A percentile compares a stretch with the other conserved stretches of the same genome.
These are phyloP conservation scores for Tetrapisispora fleetii DNA, from an alignment of 805 yeast genomes.

Conservation along the genomic window DNA sequence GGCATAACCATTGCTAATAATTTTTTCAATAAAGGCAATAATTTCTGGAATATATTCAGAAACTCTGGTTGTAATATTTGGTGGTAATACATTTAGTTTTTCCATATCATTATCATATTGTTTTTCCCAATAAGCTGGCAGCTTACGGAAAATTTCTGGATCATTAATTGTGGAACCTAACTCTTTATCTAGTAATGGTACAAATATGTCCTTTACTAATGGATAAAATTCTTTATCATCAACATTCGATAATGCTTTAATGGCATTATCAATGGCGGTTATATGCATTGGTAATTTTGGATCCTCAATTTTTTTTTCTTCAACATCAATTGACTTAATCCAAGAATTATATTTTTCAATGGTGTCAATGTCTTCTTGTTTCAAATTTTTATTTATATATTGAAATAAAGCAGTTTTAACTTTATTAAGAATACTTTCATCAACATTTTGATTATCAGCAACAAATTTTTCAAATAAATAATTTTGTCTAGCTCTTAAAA, in stretches of 20 bases:
- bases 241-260: slow-evolving; percentile 22
- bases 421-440: slow-evolving; percentile 29
- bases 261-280: slow-evolving; percentile 52
- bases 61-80: slow-evolving; percentile 84
- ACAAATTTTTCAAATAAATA: slow-evolving; percentile 61
- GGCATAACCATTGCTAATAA: slow-evolving; percentile 74
- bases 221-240: slow-evolving; percentile 35
- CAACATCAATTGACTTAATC: slow-evolving; percentile 40
- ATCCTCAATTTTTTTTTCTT: slow-evolving; percentile 40
- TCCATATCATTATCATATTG: slow-evolving; percentile 81
- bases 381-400: slow-evolving; percentile 48
- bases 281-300: slow-evolving; percentile 87
- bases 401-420: slow-evolving; percentile 36
- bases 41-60: slow-evolving; percentile 94
- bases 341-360: slow-evolving; percentile 39
- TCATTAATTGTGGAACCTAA: slow-evolving; percentile 73
- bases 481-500: slow-evolving; percentile 85
- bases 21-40: slow-evolving; percentile 62
- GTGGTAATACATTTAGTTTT: slow-evolving; percentile 70
- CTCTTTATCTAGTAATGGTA: slow-evolving; percentile 60
- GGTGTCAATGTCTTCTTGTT: slow-evolving; percentile 25
- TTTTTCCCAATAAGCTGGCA: slow-evolving; percentile 85
- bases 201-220: slow-evolving; percentile 62
- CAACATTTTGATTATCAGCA: slow-evolving; percentile 19
- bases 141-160: slow-evolving; percentile 68